A percentile compares a stretch with the other conserved stretches of the same genome.
Evolutionary conservation across 805 yeast genomes (phyloP).

Genomic region (Saturnispora quitensis): DNA sequence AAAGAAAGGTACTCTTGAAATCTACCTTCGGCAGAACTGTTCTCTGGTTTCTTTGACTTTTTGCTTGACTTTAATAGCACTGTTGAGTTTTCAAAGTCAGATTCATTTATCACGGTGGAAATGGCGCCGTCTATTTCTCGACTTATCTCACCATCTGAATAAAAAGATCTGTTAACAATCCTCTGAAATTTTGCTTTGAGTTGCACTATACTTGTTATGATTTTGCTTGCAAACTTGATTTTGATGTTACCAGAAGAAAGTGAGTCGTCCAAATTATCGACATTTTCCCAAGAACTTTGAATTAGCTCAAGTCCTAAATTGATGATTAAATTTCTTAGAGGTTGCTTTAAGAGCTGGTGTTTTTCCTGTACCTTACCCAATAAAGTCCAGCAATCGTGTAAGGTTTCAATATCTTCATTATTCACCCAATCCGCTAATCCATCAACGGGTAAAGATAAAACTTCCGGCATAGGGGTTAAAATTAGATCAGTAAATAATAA

Average conservation of each 20-base stretch:
- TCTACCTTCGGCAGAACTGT: slow-evolving; percentile 19
- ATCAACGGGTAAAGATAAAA: slow-evolving; percentile 41
- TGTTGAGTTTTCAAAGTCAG: slow-evolving; percentile 11
- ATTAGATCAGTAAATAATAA: slow-evolving; percentile 54
- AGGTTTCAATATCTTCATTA: slow-evolving; percentile 34
- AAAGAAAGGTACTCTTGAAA: slow-evolving; percentile 48
- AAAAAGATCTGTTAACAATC: slow-evolving; percentile 41
- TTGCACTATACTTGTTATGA: slow-evolving; percentile 53
- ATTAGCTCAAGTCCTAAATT: slow-evolving; percentile 36
- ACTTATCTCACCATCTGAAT: slow-evolving; percentile 38
- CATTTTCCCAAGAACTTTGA: slow-evolving; percentile 18
- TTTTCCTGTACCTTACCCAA: slow-evolving; percentile 46
- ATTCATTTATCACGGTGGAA: slow-evolving; percentile 48
- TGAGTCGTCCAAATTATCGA: slow-evolving; percentile 18
- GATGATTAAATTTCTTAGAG: slow-evolving; percentile 38
- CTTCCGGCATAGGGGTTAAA: slow-evolving; percentile 44
- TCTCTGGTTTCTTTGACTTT: neutral
- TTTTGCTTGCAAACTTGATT: slow-evolving; percentile 49
- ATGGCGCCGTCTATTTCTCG: slow-evolving; percentile 54
- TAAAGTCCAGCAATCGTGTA: slow-evolving; percentile 41
- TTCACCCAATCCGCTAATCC: slow-evolving; percentile 53
- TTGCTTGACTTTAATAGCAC: neutral
- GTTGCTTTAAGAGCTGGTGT: slow-evolving; percentile 38
- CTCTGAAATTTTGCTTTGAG: slow-evolving; percentile 42
- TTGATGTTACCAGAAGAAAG: slow-evolving; percentile 10